Percentiles rank a stretch among this genome's conserved stretches.
Evolutionary conservation across 306 rosid genomes (phyloP).

Genomic region (Dryas drummondii): DNA sequence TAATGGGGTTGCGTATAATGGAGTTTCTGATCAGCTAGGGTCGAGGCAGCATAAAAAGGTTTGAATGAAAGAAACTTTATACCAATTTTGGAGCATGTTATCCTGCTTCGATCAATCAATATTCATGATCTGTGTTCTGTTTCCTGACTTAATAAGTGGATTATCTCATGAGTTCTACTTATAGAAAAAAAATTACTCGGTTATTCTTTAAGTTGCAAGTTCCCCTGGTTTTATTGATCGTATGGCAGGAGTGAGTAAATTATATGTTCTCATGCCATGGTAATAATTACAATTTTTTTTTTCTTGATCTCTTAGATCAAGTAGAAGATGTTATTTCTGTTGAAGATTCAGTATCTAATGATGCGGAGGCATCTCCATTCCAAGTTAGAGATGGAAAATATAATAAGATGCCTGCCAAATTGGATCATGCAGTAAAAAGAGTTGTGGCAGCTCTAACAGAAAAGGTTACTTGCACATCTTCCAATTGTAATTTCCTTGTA

Average conservation of each 20-base stretch:
- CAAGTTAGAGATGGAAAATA: constrained; percentile 39
- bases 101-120: neutral
- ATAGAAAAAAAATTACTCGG: neutral
- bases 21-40: constrained; percentile 47
- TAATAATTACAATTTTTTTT: neutral
- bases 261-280: neutral
- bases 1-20: constrained; percentile 39
- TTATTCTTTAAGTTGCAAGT: neutral
- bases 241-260: neutral
- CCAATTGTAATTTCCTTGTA: constrained; percentile 60
- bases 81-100: neutral
- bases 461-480: constrained; percentile 18
- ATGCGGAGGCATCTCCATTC: constrained; percentile 33
- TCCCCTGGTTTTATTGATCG: neutral
- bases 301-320: constrained; percentile 95
- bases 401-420: constrained; percentile 30
- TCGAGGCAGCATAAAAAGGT: constrained; percentile 82
- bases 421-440: constrained; percentile 33
- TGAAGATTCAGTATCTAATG: constrained; percentile 45
- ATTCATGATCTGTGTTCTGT: neutral
- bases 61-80: neutral
- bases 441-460: constrained; percentile 21
- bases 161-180: neutral
- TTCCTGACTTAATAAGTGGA: neutral
- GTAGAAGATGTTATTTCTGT: constrained; percentile 84